phyloP scores from a whole-genome alignment of 2,329 filamentous ascomycete species.

The Rhinocladiella mackenziei region DNA sequence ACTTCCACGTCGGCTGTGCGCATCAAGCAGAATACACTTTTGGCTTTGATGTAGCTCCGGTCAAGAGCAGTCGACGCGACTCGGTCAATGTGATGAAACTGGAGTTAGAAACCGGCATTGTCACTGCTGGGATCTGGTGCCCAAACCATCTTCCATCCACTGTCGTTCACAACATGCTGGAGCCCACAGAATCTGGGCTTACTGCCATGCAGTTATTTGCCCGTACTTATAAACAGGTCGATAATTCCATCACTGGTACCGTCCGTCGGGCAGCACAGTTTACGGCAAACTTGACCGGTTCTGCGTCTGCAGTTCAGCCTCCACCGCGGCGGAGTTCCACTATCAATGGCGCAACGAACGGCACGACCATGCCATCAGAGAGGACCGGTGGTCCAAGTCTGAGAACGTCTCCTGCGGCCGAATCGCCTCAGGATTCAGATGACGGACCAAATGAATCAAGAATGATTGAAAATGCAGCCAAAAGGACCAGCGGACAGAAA shows the following conservation, averaged over 20 bases:
- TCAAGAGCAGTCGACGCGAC: constrained; percentile 84
- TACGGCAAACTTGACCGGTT: constrained; percentile 38
- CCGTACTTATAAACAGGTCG: constrained; percentile 89
- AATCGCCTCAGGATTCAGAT: constrained; percentile 17
- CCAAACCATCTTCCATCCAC: constrained; percentile 67
- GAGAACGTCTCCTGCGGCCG: constrained; percentile 19
- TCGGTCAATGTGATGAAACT: constrained; percentile 75
- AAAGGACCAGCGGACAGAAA: constrained; percentile 23
- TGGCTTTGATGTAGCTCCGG: constrained; percentile 83
- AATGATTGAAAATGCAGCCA: neutral
- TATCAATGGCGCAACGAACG: constrained; percentile 38
- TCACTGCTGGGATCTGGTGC: constrained; percentile 86
- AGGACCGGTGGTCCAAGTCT: constrained; percentile 30
- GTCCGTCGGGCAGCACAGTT: constrained; percentile 82
- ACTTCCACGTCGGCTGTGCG: constrained; percentile 86
- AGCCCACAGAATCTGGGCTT: constrained; percentile 65
- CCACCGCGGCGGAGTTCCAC: constrained; percentile 56
- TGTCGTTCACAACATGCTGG: constrained; percentile 72
- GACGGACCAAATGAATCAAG: constrained; percentile 10
- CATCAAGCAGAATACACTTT: constrained; percentile 76
- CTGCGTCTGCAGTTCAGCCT: constrained; percentile 32
- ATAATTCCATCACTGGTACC: constrained; percentile 83
- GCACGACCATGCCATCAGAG: constrained; percentile 12
- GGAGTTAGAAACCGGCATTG: constrained; percentile 73
- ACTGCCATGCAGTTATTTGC: constrained; percentile 84